Conservation (phyloP, 129 eudicot species). For the Helianthus tuberosus region DNA sequence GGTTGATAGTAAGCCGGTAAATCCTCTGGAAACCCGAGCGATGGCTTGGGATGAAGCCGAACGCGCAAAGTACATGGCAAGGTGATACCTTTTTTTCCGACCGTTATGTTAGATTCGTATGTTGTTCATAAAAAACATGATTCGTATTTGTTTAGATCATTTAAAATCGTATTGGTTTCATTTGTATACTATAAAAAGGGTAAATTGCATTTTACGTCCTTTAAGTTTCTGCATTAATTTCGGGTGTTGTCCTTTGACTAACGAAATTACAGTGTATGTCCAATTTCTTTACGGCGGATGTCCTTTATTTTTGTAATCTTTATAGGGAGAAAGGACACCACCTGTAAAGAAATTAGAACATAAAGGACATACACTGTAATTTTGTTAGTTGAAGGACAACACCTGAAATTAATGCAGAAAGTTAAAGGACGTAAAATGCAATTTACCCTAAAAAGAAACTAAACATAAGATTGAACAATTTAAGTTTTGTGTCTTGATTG, state of each 20-base stretch:
- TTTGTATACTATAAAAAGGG: background rate
- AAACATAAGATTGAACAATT: background rate
- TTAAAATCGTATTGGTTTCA: background rate
- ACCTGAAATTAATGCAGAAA: no score
- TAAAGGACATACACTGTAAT: no score
- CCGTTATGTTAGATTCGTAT: slow-evolving; percentile 4
- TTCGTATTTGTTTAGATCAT: background rate
- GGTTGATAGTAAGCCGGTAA: slow-evolving; percentile 35
- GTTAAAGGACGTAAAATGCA: no score
- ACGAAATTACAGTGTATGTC: no score
- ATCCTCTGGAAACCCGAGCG: slow-evolving; percentile 78
- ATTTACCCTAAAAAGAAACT: background rate
- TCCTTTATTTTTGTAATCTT: no score
- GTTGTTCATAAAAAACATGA: background rate
- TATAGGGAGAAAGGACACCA: no score
- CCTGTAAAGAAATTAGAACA: no score
- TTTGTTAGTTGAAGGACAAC: no score
- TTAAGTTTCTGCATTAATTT: no score
- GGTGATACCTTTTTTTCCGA: slow-evolving; percentile 45
- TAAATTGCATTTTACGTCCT: no score
- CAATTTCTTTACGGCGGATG: no score
- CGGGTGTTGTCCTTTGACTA: no score
- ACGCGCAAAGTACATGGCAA: slow-evolving; percentile 87
- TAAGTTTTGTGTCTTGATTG: background rate
- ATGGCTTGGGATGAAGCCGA: slow-evolving; percentile 98